phyloP scores from a whole-genome alignment of 805 yeast species.

The Danielozyma ontarioensis region DNA sequence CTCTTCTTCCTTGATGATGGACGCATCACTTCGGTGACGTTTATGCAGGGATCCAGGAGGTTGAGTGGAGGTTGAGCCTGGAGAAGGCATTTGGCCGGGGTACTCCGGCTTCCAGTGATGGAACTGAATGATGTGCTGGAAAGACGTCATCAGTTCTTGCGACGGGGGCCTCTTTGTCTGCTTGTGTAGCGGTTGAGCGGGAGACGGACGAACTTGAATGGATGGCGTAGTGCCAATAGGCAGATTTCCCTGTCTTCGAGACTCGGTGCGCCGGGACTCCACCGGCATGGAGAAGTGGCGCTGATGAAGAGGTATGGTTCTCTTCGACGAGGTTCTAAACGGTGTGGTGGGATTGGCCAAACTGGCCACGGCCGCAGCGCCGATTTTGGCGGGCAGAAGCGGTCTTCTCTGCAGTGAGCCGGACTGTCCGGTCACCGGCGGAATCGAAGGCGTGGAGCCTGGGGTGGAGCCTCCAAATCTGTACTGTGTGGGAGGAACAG shows the following conservation, averaged over 20 bases:
- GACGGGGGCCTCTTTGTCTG: slow-evolving; percentile 28
- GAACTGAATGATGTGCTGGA: slow-evolving; percentile 50
- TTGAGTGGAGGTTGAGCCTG: neutral
- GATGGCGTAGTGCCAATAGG: slow-evolving; percentile 26
- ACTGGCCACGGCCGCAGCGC: slow-evolving; percentile 65
- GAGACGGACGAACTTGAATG: slow-evolving; percentile 38
- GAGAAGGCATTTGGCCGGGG: slow-evolving; percentile 10
- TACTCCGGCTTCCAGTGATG: slow-evolving; percentile 53
- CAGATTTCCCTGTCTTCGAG: slow-evolving; percentile 4
- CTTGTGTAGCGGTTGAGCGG: slow-evolving; percentile 36
- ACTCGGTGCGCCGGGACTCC: slow-evolving; percentile 14
- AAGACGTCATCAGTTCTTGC: slow-evolving; percentile 41
- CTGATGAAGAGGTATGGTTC: slow-evolving; percentile 23
- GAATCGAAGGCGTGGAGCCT: slow-evolving; percentile 3
- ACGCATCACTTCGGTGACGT: slow-evolving; percentile 27
- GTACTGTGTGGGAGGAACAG: slow-evolving; percentile 30
- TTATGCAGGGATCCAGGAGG: slow-evolving; percentile 19
- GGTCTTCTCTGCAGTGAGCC: slow-evolving; percentile 30
- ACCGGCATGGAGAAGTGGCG: slow-evolving; percentile 41
- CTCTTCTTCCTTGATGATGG: slow-evolving; percentile 8
- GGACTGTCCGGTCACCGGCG: slow-evolving; percentile 5
- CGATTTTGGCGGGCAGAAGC: slow-evolving; percentile 64
- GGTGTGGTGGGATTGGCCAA: slow-evolving; percentile 33
- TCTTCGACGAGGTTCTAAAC: slow-evolving; percentile 16
- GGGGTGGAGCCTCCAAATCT: slow-evolving; percentile 26